These are phyloP conservation scores for Trichoderma koningii DNA, from an alignment of 2,329 filamentous ascomycete species.

Conservation along the genomic window DNA sequence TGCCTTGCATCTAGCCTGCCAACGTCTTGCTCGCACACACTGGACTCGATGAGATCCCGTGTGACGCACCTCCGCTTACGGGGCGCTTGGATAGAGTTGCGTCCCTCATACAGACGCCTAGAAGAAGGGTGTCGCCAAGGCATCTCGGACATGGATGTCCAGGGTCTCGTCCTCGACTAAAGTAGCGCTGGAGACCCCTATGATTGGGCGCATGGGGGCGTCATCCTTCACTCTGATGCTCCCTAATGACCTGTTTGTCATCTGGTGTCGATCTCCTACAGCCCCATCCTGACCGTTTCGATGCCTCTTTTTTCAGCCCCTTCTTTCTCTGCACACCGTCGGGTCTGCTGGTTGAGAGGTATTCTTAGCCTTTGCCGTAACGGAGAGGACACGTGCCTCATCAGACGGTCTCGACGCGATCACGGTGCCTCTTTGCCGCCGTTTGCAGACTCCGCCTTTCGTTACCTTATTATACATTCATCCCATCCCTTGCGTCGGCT, in stretches of 20 bases:
- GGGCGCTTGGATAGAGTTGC: not conserved
- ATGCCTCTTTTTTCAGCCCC: not conserved
- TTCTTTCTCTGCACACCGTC: not conserved
- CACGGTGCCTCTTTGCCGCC: not conserved
- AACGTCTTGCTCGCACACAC: not conserved
- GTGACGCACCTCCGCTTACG: constrained; percentile 13
- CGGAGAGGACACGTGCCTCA: not conserved
- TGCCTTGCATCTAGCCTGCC: too few relatives aligned
- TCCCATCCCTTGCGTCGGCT: constrained; percentile 19
- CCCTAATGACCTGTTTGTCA: constrained; percentile 18
- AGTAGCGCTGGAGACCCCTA: constrained; percentile 16
- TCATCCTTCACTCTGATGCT: constrained; percentile 23
- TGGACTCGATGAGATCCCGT: constrained; percentile 7
- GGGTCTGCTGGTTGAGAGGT: not conserved
- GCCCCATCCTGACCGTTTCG: not conserved
- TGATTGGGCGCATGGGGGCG: constrained; percentile 25
- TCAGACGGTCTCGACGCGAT: constrained; percentile 13
- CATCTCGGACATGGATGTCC: not conserved
- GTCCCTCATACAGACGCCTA: not conserved
- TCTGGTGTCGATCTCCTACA: constrained; percentile 17
- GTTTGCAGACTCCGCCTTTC: constrained; percentile 14
- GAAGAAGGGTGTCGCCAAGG: not conserved
- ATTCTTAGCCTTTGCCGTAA: not conserved
- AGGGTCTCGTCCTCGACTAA: constrained; percentile 7
- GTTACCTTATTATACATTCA: not conserved